A percentile compares a stretch with the other conserved stretches of the same genome.
These are phyloP conservation scores for Zygosaccharomyces rouxii DNA, from an alignment of 805 yeast species.

Conservation along the genomic window DNA sequence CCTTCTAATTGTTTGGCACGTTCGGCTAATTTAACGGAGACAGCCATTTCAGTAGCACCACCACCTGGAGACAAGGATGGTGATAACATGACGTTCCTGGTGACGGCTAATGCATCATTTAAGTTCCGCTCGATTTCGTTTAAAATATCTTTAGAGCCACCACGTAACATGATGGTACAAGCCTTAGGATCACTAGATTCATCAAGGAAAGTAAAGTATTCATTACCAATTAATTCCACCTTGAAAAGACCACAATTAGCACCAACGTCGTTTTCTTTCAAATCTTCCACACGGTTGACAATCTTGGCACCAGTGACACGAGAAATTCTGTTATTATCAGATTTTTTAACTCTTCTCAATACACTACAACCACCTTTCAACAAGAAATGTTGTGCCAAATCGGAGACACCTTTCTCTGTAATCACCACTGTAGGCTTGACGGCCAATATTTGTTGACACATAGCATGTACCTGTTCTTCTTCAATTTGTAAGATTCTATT, in stretches of 20 bases:
- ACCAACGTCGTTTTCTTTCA: slow-evolving; percentile 88
- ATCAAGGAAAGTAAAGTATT: slow-evolving; percentile 82
- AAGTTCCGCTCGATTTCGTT: slow-evolving; percentile 95
- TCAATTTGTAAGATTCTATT: slow-evolving; percentile 90
- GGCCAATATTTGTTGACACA: slow-evolving; percentile 80
- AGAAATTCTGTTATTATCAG: slow-evolving; percentile 93
- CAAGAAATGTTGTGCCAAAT: slow-evolving; percentile 93
- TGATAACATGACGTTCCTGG: slow-evolving; percentile 90
- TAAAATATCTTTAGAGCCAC: slow-evolving; percentile 94
- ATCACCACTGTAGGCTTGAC: slow-evolving; percentile 91
- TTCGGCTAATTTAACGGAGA: slow-evolving; percentile 80
- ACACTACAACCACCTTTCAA: slow-evolving; percentile 91
- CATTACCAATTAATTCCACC: slow-evolving; percentile 95
- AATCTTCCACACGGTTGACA: slow-evolving; percentile 91
- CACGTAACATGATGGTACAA: slow-evolving; percentile 87
- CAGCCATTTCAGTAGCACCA: slow-evolving; percentile 99
- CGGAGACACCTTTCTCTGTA: slow-evolving; percentile 97
- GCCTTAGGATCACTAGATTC: slow-evolving; percentile 85
- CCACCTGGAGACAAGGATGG: slow-evolving; percentile 98
- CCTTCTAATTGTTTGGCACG: slow-evolving; percentile 92
- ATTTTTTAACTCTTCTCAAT: slow-evolving; percentile 88
- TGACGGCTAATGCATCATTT: slow-evolving; percentile 98
- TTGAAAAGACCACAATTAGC: slow-evolving; percentile 84
- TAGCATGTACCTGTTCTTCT: slow-evolving; percentile 87
- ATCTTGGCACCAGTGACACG: slow-evolving; percentile 97